phyloP scores from a whole-genome alignment of 352 stramenopile species.

The Globisporangium lucens region DNA sequence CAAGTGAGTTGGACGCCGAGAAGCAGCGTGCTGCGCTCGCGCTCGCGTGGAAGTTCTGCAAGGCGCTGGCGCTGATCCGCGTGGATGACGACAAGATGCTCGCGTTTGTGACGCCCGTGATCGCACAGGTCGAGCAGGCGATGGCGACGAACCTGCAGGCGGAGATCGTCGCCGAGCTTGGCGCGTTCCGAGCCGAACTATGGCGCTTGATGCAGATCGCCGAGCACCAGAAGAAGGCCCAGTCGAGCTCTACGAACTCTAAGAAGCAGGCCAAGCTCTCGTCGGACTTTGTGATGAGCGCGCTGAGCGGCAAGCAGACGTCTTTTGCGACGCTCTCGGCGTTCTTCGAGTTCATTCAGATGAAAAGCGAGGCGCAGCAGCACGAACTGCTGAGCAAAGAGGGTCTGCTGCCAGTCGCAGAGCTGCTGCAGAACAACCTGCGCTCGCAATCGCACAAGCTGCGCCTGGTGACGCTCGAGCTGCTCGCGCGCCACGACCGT shows the following conservation, averaged over 20 bases:
- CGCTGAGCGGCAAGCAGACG: constrained; percentile 35
- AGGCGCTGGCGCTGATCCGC: constrained; percentile 48
- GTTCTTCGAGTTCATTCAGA: constrained; percentile 57
- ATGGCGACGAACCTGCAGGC: constrained; percentile 13
- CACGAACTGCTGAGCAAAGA: constrained; percentile 39
- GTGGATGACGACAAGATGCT: constrained; percentile 37
- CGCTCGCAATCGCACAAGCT: constrained; percentile 65
- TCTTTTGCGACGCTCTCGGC: constrained; percentile 65
- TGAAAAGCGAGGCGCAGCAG: constrained; percentile 48
- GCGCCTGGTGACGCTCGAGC: constrained; percentile 64
- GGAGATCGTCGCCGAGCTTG: constrained; percentile 11
- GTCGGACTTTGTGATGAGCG: constrained; percentile 28
- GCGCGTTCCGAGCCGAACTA: constrained; percentile 49
- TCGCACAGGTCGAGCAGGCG: constrained; percentile 33
- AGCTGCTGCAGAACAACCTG: constrained; percentile 51
- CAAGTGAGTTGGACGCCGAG: neutral
- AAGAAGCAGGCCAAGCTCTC: constrained; percentile 17
- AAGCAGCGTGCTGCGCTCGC: constrained; percentile 21
- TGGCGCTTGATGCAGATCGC: constrained; percentile 73
- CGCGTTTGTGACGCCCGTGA: constrained; percentile 37
- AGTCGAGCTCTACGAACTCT: neutral
- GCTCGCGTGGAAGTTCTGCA: constrained; percentile 74
- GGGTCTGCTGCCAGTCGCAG: constrained; percentile 30
- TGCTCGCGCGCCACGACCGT: constrained; percentile 53
- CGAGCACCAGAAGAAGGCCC: constrained; percentile 24